A percentile compares a stretch with the other conserved stretches of the same genome.
Conservation (phyloP, 129 eudicot genomes). For the Erigeron canadensis region DNA sequence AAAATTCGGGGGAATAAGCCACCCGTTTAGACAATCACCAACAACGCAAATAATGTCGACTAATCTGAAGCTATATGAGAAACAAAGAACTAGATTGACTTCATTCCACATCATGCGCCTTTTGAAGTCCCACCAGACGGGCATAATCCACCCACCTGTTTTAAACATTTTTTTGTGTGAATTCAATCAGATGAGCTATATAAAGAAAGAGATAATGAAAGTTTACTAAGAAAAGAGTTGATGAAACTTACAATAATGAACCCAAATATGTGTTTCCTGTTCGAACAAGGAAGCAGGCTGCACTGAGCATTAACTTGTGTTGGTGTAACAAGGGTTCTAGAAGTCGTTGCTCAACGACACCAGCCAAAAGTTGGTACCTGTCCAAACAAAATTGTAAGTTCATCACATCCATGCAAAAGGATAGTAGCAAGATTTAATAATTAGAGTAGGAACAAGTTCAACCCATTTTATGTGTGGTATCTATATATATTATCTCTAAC, state of each 20-base stretch:
- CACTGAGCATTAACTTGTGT: conserved; percentile 73
- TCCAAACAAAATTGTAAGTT: not conserved
- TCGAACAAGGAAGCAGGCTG: conserved; percentile 80
- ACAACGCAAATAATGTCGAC: conserved; percentile 11
- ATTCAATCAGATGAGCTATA: not conserved
- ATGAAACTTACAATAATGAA: conserved; percentile 69
- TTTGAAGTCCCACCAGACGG: conserved; percentile 81
- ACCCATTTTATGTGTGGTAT: not conserved
- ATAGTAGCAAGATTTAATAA: not conserved
- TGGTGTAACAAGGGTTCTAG: conserved; percentile 77
- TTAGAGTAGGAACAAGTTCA: not conserved
- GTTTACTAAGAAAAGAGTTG: not conserved
- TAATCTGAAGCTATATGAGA: conserved; percentile 27
- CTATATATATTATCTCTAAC: too few relatives aligned
- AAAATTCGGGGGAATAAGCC: conserved; percentile 22
- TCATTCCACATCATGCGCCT: conserved; percentile 57
- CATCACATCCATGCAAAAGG: not conserved
- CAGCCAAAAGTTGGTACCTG: conserved; percentile 88
- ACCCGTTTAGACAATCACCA: not conserved
- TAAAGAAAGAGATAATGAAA: not conserved
- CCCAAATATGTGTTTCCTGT: conserved; percentile 97
- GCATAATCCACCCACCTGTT: conserved; percentile 99
- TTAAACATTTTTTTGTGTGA: not conserved
- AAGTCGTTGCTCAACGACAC: conserved; percentile 79
- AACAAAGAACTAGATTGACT: conserved; percentile 6